phyloP scores from a whole-genome alignment of 1,284 basidiomycete genomes.

The Fistulina hepatica region DNA sequence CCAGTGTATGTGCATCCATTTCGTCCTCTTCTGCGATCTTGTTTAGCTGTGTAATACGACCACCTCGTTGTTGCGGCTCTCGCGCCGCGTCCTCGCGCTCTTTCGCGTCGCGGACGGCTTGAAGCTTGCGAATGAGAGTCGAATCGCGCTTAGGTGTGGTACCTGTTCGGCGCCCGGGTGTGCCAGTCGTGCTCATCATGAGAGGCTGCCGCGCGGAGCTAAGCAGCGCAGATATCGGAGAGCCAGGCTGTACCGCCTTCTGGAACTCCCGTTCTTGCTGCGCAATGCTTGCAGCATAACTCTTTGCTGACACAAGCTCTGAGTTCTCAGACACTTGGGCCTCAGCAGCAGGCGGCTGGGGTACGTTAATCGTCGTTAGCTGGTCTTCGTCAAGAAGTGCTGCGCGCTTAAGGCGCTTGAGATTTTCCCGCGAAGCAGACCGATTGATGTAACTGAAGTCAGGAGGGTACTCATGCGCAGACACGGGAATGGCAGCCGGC shows the following conservation, averaged over 20 bases:
- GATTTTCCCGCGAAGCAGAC: constrained; percentile 57
- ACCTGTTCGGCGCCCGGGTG: constrained; percentile 14
- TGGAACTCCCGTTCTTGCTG: constrained; percentile 95
- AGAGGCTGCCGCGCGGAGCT: constrained; percentile 83
- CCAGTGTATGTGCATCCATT: constrained; percentile 7
- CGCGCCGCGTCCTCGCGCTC: constrained; percentile 14
- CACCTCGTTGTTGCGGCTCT: too few species aligned
- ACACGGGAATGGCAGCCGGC: constrained; percentile 69
- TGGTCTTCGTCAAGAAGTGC: constrained; percentile 55
- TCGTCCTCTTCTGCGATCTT: constrained; percentile 21
- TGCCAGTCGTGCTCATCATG: constrained; percentile 47
- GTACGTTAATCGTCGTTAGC: constrained; percentile 29
- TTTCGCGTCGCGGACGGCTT: constrained; percentile 30
- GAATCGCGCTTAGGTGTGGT: constrained; percentile 9
- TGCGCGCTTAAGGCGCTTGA: constrained; percentile 50
- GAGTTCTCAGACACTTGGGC: constrained; percentile 16
- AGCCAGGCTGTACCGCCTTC: constrained; percentile 89
- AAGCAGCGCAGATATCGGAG: constrained; percentile 87
- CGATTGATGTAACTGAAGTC: constrained; percentile 63
- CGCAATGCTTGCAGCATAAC: constrained; percentile 50
- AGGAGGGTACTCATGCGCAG: constrained; percentile 66
- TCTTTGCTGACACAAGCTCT: constrained; percentile 27
- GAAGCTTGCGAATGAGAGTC: constrained; percentile 35
- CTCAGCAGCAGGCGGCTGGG: constrained; percentile 13
- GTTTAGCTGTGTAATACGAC: constrained; percentile 12